A percentile compares a stretch with the other conserved stretches of the same genome.
These are phyloP conservation scores for Cystofilobasidium macerans DNA, from an alignment of 768 basidiomycete genomes.

Conservation along the genomic window DNA sequence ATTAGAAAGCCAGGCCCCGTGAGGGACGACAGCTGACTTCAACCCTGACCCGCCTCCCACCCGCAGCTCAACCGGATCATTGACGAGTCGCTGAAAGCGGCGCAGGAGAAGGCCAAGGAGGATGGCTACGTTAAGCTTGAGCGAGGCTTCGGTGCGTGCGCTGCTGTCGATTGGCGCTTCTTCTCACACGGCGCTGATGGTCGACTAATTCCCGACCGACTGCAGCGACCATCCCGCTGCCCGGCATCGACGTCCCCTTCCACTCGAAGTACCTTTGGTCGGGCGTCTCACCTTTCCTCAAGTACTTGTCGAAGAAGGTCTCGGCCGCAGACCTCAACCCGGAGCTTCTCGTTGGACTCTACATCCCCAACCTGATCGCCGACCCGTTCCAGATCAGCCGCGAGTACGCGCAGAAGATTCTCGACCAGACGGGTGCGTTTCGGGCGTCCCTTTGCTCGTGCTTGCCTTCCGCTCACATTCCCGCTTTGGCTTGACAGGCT, in stretches of 20 bases:
- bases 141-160: conserved; percentile 60
- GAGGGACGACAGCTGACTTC: neutral
- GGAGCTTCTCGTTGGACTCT: conserved; percentile 85
- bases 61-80: conserved; percentile 18
- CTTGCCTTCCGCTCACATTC: neutral
- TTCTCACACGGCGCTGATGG: neutral
- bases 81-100: conserved; percentile 24
- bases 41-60: neutral
- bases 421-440: conserved; percentile 57
- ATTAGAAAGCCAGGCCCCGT: no score
- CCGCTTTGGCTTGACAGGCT: conserved; percentile 42
- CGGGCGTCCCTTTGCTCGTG: neutral
- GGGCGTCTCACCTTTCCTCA: conserved; percentile 64
- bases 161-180: conserved; percentile 63
- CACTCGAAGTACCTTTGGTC: conserved; percentile 99
- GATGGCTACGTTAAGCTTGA: conserved; percentile 82
- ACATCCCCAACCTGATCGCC: conserved; percentile 85
- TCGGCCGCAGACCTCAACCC: conserved; percentile 82
- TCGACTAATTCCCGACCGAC: neutral
- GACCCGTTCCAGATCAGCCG: conserved; percentile 39
- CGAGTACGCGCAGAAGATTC: conserved; percentile 87
- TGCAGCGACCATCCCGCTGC: conserved; percentile 38
- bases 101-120: conserved; percentile 56
- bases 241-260: conserved; percentile 98
- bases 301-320: conserved; percentile 89